Conservation (phyloP, 345 rosid genomes). For the Gossypium rotundifolium region DNA sequence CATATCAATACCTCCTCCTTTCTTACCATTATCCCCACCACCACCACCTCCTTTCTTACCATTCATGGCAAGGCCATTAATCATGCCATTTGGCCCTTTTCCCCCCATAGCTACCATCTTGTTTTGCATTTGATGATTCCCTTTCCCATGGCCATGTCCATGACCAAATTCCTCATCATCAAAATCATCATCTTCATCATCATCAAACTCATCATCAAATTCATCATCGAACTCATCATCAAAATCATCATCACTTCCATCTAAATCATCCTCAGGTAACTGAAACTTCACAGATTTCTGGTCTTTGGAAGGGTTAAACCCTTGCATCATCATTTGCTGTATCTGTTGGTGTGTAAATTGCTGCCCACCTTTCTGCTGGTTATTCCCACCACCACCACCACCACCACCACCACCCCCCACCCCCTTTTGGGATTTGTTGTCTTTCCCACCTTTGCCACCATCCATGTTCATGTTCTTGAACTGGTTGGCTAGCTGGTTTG, state of each 20-base stretch:
- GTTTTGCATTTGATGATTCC: slow-evolving; percentile 30
- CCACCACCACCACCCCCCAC: slow-evolving; percentile 24
- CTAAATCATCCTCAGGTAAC: slow-evolving; percentile 47
- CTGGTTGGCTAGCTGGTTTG: slow-evolving; percentile 37
- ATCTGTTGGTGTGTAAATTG: slow-evolving; percentile 35
- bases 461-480: slow-evolving; percentile 44
- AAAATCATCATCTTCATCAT: slow-evolving; percentile 25
- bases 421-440: slow-evolving; percentile 47
- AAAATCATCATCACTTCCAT: slow-evolving; percentile 34
- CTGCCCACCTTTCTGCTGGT: slow-evolving; percentile 31
- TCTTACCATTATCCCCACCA: slow-evolving; percentile 31
- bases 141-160: slow-evolving; percentile 33
- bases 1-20: slow-evolving; percentile 46
- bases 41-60: slow-evolving; percentile 28
- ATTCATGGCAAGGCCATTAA: slow-evolving; percentile 32
- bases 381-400: slow-evolving; percentile 22
- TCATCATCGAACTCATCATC: slow-evolving; percentile 33
- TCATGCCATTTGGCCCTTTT: slow-evolving; percentile 32
- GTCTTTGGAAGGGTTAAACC: slow-evolving; percentile 37
- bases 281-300: slow-evolving; percentile 68
- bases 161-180: slow-evolving; percentile 45
- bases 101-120: slow-evolving; percentile 37
- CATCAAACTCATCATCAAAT: slow-evolving; percentile 35
- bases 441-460: slow-evolving; percentile 33
- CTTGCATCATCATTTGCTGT: slow-evolving; percentile 62